Evolutionary conservation across 257 asterid genomes (phyloP).

Genomic region (Sherardia arvensis): DNA sequence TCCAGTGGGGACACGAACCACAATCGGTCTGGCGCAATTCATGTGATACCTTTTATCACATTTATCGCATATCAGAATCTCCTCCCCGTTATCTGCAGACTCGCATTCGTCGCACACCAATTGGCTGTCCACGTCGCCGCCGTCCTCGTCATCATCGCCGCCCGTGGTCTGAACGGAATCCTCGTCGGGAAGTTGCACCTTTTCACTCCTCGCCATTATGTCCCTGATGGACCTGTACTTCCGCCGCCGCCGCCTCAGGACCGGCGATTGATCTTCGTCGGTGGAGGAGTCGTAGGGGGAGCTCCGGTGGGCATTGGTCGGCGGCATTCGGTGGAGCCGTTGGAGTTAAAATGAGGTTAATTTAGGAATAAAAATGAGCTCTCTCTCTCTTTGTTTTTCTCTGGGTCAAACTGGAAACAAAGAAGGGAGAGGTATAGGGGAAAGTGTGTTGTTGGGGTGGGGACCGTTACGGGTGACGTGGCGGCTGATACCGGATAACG

Average conservation of each 20-base stretch:
- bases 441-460: not conserved
- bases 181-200: constrained; percentile 22
- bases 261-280: constrained; percentile 4
- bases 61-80: constrained; percentile 61
- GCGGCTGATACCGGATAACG: not conserved
- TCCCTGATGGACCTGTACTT: constrained; percentile 28
- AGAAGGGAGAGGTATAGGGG: not conserved
- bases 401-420: not conserved
- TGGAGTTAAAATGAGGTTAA: constrained; percentile 26
- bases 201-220: constrained; percentile 46
- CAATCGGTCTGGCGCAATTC: constrained; percentile 66
- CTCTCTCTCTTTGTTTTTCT: not conserved
- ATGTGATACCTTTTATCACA: constrained; percentile 68
- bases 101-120: constrained; percentile 66
- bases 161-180: not conserved
- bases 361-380: constrained; percentile 20
- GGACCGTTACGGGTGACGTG: constrained; percentile 18
- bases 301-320: not conserved
- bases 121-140: constrained; percentile 15
- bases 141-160: constrained; percentile 1
- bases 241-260: constrained; percentile 9
- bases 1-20: constrained; percentile 65
- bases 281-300: constrained; percentile 14
- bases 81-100: constrained; percentile 52
- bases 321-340: constrained; percentile 11